phyloP scores from a whole-genome alignment of 2,329 filamentous ascomycete species.

The Penicillium sp. region DNA sequence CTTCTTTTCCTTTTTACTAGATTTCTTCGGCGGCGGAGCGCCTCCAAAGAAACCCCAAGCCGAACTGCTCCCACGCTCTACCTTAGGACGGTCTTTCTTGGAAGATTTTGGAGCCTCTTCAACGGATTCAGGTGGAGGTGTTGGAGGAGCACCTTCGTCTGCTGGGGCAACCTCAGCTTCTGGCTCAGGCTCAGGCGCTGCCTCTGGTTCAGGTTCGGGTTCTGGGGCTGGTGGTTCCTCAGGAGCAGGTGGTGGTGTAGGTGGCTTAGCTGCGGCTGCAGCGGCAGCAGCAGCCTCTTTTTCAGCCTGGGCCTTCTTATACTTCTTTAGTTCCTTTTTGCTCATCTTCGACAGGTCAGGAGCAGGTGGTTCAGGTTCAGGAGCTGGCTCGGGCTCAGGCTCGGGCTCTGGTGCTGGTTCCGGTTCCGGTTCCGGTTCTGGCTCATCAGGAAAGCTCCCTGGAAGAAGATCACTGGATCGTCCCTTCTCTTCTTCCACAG shows the following conservation, averaged over 20 bases:
- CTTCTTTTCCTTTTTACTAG: constrained; percentile 55
- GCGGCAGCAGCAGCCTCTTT: not conserved
- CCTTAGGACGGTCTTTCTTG: constrained; percentile 77
- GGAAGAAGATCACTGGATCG: constrained; percentile 52
- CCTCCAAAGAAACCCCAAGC: constrained; percentile 79
- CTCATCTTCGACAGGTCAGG: not conserved
- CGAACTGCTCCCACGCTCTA: constrained; percentile 70
- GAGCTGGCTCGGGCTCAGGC: constrained; percentile 21
- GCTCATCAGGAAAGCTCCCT: constrained; percentile 60
- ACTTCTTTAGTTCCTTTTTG: constrained; percentile 3
- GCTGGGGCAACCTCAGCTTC: constrained; percentile 36
- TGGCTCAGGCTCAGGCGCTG: constrained; percentile 18
- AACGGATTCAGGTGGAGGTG: constrained; percentile 59
- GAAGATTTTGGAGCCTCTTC: constrained; percentile 55
- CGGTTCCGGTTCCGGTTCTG: constrained; percentile 44
- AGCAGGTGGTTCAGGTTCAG: constrained; percentile 26
- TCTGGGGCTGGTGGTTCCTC: constrained; percentile 26
- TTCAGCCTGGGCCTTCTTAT: constrained; percentile 1
- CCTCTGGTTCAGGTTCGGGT: constrained; percentile 38
- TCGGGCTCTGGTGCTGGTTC: constrained; percentile 20
- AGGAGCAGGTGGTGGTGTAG: not conserved
- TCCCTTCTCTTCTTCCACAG: constrained; percentile 38
- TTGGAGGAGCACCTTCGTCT: constrained; percentile 45
- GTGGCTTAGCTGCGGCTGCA: not conserved
- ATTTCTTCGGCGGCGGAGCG: constrained; percentile 52